phyloP scores from a whole-genome alignment of 1,284 basidiomycete species.

The Anthracocystis panici-leucophaei region DNA sequence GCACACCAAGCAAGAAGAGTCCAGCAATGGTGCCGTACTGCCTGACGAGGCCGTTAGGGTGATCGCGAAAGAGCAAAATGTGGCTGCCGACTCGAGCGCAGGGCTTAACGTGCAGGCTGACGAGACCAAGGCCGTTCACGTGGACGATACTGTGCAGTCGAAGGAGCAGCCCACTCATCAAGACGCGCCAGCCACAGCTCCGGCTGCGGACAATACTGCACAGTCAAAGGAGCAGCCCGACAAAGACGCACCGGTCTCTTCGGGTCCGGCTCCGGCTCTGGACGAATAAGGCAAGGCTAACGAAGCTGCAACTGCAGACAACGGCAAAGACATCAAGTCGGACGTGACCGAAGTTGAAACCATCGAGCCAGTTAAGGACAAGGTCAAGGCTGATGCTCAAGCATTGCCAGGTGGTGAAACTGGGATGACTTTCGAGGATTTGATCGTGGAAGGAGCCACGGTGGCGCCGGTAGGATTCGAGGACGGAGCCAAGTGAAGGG shows the following conservation, averaged over 20 bases:
- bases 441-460: conserved; percentile 16
- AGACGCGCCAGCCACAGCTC: neutral
- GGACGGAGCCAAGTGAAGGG: conserved; percentile 1
- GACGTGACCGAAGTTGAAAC: neutral
- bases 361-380: conserved; percentile 5
- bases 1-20: neutral
- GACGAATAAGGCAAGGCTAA: neutral
- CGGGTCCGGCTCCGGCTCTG: too few relatives aligned
- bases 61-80: too few relatives aligned
- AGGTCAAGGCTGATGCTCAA: conserved; percentile 8
- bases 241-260: too few relatives aligned
- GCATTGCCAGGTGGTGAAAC: neutral
- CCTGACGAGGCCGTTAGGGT: neutral
- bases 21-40: neutral
- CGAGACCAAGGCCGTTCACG: neutral
- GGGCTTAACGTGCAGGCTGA: neutral
- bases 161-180: neutral
- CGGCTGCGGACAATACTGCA: too few relatives aligned
- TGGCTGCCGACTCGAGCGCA: neutral
- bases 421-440: conserved; percentile 21
- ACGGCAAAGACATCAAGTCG: neutral
- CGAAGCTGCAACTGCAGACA: neutral
- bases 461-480: neutral
- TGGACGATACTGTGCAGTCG: neutral
- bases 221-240: too few relatives aligned